Evolutionary conservation across 202 grass and related monocot genomes (phyloP).

Genomic region (Setaria viridis): DNA sequence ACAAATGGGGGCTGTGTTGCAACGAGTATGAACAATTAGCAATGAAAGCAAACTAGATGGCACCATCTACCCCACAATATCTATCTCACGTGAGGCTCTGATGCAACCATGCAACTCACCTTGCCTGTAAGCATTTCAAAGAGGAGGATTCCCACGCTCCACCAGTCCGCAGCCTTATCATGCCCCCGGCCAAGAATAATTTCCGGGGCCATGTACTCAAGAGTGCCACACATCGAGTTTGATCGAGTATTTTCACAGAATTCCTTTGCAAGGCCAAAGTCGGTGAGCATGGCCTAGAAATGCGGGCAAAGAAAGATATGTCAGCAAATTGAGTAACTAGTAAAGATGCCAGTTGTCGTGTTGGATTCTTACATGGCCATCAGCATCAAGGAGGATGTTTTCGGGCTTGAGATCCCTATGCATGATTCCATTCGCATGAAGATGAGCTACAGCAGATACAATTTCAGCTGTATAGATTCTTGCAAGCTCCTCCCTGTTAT

Average conservation of each 20-base stretch:
- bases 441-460: slow-evolving; percentile 76
- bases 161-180: slow-evolving; percentile 93
- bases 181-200: slow-evolving; percentile 75
- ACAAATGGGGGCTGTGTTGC: slow-evolving; percentile 64
- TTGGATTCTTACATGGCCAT: slow-evolving; percentile 76
- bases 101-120: slow-evolving; percentile 47
- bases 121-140: slow-evolving; percentile 95
- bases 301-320: not conserved
- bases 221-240: slow-evolving; percentile 80
- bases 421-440: slow-evolving; percentile 86
- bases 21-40: slow-evolving; percentile 1
- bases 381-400: slow-evolving; percentile 82
- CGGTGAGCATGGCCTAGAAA: slow-evolving; percentile 81
- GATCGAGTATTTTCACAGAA: slow-evolving; percentile 78
- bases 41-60: not conserved
- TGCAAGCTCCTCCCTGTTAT: slow-evolving; percentile 81
- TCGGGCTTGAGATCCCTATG: slow-evolving; percentile 92
- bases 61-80: not conserved
- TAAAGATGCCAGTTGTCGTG: not conserved
- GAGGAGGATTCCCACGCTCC: slow-evolving; percentile 90
- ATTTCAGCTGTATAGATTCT: slow-evolving; percentile 84
- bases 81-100: slow-evolving; percentile 3
- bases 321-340: slow-evolving; percentile 9
- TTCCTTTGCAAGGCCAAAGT: slow-evolving; percentile 88
- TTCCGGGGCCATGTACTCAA: slow-evolving; percentile 91